Evolutionary conservation across 129 eudicot species (phyloP).

Genomic region (Helichrysum umbraculigerum): DNA sequence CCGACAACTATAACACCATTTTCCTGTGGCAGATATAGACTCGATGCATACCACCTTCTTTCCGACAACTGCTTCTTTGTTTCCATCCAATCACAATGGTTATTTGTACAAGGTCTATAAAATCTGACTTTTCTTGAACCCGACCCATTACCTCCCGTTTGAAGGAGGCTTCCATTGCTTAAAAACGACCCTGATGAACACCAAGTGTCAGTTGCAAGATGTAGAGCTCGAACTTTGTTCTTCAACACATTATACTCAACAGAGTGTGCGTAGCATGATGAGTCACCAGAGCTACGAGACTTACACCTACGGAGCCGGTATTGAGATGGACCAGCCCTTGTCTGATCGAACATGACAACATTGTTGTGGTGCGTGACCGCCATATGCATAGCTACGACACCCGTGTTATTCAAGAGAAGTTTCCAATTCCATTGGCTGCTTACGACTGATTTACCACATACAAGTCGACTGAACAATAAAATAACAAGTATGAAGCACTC

Average conservation of each 20-base stretch:
- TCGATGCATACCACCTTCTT: slow-evolving; percentile 65
- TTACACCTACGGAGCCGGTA: slow-evolving; percentile 48
- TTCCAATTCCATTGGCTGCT: slow-evolving; percentile 48
- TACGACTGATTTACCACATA: slow-evolving; percentile 1
- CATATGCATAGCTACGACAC: slow-evolving; percentile 81
- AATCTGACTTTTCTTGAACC: slow-evolving; percentile 46
- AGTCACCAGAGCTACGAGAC: slow-evolving; percentile 10
- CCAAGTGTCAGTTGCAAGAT: slow-evolving; percentile 55
- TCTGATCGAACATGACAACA: slow-evolving; percentile 58
- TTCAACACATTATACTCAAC: slow-evolving; percentile 51
- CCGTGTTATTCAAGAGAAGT: slow-evolving; percentile 53
- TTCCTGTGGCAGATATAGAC: slow-evolving; percentile 40
- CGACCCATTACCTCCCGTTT: slow-evolving; percentile 52
- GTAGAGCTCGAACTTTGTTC: slow-evolving; percentile 53
- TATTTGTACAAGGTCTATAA: slow-evolving; percentile 47
- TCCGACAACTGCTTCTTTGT: slow-evolving; percentile 22
- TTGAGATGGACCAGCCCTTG: slow-evolving; percentile 40
- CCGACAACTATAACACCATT: slow-evolving; percentile 64
- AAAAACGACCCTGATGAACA: slow-evolving; percentile 74
- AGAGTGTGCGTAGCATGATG: slow-evolving; percentile 65
- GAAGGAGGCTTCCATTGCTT: slow-evolving; percentile 54
- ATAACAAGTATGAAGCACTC: slow-evolving; percentile 26
- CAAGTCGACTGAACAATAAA: slow-evolving; percentile 23
- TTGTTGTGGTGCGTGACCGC: slow-evolving; percentile 60
- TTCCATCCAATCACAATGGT: slow-evolving; percentile 60